Conservation (phyloP, 139 green algal genomes). For the Picochlorum sp. region DNA sequence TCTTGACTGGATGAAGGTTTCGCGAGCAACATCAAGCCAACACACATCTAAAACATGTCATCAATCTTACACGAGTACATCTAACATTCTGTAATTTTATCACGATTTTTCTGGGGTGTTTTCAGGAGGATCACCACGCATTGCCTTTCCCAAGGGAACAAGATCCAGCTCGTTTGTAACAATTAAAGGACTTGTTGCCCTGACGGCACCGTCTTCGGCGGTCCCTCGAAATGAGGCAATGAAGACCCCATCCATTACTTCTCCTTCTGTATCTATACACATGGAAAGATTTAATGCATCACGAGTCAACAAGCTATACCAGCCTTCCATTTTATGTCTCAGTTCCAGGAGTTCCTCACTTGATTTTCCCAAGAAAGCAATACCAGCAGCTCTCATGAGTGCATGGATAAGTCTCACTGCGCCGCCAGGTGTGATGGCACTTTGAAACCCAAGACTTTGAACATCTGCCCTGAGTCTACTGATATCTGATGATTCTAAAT, state of each 20-base stretch:
- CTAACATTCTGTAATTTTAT: too few species aligned
- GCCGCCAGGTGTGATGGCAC: constrained; percentile 39
- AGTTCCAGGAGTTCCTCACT: constrained; percentile 2
- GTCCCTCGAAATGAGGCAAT: constrained; percentile 25
- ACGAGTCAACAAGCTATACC: constrained; percentile 39
- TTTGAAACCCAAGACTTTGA: constrained; percentile 46
- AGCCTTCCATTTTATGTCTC: constrained; percentile 3
- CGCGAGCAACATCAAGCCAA: too few species aligned
- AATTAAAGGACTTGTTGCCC: constrained; percentile 29
- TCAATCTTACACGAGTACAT: too few species aligned
- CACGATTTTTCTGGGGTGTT: neutral
- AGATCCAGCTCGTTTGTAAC: constrained; percentile 42
- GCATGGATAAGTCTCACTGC: constrained; percentile 52
- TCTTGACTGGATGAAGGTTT: too few species aligned
- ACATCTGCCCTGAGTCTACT: constrained; percentile 50
- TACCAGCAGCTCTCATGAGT: constrained; percentile 30
- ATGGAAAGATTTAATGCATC: constrained; percentile 50
- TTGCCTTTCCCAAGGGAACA: constrained; percentile 21
- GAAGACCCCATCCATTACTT: constrained; percentile 18
- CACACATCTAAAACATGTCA: too few species aligned
- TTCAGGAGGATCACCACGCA: constrained; percentile 23
- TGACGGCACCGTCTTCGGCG: constrained; percentile 23
- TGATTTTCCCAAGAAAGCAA: constrained; percentile 36
- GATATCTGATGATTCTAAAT: constrained; percentile 57
- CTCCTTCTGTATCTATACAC: constrained; percentile 30